These are phyloP conservation scores for Clonostachys rhizophaga DNA, from an alignment of 2,329 filamentous ascomycete species.

Conservation along the genomic window DNA sequence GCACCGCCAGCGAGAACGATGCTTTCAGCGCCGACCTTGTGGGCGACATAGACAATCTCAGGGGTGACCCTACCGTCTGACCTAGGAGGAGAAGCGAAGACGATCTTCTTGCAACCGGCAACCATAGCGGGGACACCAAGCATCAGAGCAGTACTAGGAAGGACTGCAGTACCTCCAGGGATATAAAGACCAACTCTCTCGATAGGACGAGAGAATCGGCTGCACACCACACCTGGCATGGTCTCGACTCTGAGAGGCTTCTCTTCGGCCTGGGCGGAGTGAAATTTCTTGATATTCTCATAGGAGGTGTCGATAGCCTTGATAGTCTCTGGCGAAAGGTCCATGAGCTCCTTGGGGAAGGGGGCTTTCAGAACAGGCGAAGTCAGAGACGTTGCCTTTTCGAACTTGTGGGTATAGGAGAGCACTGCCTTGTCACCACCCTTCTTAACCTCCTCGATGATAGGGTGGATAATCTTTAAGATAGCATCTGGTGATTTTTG, in stretches of 20 bases:
- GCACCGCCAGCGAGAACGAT: constrained; percentile 95
- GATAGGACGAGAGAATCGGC: constrained; percentile 86
- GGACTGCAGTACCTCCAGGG: constrained; percentile 92
- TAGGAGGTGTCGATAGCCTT: constrained; percentile 91
- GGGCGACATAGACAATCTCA: constrained; percentile 94
- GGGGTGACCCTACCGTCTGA: constrained; percentile 87
- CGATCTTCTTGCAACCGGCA: constrained; percentile 91
- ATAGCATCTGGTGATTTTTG: constrained; percentile 95
- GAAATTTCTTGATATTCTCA: constrained; percentile 92
- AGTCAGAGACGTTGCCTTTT: constrained; percentile 87
- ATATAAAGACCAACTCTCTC: constrained; percentile 96
- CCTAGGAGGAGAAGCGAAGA: constrained; percentile 87
- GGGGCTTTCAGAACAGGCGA: constrained; percentile 88
- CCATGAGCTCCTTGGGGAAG: constrained; percentile 82
- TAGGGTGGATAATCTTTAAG: constrained; percentile 84
- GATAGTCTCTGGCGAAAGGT: constrained; percentile 76
- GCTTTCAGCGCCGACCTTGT: constrained; percentile 93
- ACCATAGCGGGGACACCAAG: constrained; percentile 97
- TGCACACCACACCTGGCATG: constrained; percentile 95
- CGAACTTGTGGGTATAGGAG: constrained; percentile 95
- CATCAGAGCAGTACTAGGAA: constrained; percentile 96
- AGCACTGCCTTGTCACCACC: constrained; percentile 85
- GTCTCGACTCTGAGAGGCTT: constrained; percentile 85
- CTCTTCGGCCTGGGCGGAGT: constrained; percentile 83
- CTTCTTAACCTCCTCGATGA: constrained; percentile 80